Percentiles rank a stretch among this genome's conserved stretches.
Conservation (phyloP, 2,329 filamentous ascomycete species). For the Trichoderma endophyticum region DNA sequence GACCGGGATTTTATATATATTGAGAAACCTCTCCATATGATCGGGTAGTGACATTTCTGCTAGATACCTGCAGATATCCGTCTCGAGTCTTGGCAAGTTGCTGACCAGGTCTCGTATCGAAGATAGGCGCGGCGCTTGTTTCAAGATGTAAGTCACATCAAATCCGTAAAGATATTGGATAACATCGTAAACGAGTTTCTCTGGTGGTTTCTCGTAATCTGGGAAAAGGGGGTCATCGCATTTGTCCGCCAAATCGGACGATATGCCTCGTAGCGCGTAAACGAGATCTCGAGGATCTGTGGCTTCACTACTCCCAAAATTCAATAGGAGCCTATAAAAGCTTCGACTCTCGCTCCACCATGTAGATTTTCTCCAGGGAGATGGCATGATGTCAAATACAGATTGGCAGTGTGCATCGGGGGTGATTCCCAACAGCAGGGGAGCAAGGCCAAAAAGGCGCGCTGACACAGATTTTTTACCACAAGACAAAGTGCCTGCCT, state of each 20-base stretch:
- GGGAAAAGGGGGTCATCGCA: background rate
- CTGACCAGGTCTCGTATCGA: background rate
- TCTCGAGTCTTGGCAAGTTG: background rate
- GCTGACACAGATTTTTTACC: background rate
- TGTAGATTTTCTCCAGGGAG: background rate
- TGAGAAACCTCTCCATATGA: background rate
- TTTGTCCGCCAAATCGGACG: background rate
- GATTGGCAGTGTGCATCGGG: background rate
- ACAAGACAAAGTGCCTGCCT: background rate
- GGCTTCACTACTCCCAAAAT: background rate
- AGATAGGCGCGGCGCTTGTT: accelerated
- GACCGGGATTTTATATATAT: too few species aligned
- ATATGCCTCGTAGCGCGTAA: background rate
- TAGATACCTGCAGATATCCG: background rate
- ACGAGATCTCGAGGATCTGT: background rate
- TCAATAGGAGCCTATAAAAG: background rate
- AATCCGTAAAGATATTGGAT: background rate
- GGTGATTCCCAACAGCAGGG: background rate
- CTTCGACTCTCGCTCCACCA: background rate
- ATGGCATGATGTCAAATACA: conserved; percentile 1
- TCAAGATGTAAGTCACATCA: background rate
- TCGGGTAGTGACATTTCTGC: background rate
- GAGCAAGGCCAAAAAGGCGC: background rate
- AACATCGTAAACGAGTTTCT: background rate
- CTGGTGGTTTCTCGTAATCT: background rate